phyloP scores from a whole-genome alignment of 2,329 filamentous ascomycete species.

The Fusarium cyanostomum region DNA sequence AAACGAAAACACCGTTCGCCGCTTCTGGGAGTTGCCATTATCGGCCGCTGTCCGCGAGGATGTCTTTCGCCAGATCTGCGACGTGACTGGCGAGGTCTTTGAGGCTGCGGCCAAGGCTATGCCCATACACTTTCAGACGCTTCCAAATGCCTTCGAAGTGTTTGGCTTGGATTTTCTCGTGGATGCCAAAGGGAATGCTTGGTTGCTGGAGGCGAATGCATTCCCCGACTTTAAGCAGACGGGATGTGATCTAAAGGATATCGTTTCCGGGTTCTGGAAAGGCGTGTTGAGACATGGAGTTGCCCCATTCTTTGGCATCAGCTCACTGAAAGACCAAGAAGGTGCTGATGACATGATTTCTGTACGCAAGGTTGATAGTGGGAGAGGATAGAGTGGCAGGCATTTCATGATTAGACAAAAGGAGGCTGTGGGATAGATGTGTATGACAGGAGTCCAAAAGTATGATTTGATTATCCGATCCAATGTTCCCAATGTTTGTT shows the following conservation, averaged over 20 bases:
- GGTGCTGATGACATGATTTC: slow-evolving; percentile 58
- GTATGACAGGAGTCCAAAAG: slow-evolving; percentile 21
- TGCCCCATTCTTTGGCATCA: slow-evolving; percentile 68
- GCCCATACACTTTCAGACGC: slow-evolving; percentile 89
- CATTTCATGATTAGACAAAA: not conserved
- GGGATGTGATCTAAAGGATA: slow-evolving; percentile 76
- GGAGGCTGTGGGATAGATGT: not conserved
- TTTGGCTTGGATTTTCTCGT: slow-evolving; percentile 94
- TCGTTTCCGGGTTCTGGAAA: slow-evolving; percentile 82
- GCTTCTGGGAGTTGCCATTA: slow-evolving; percentile 75
- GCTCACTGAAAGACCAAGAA: slow-evolving; percentile 33
- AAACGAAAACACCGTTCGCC: slow-evolving; percentile 70
- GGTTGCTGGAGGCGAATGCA: slow-evolving; percentile 91
- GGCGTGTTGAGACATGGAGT: slow-evolving; percentile 76
- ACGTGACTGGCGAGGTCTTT: slow-evolving; percentile 79
- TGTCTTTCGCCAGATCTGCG: slow-evolving; percentile 80
- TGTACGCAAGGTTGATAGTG: slow-evolving; percentile 64
- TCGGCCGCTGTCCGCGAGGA: slow-evolving; percentile 62
- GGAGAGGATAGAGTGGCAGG: slow-evolving; percentile 48
- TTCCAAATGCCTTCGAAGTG: slow-evolving; percentile 89
- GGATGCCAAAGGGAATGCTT: slow-evolving; percentile 69
- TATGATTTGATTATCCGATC: not conserved
- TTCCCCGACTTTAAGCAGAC: slow-evolving; percentile 97
- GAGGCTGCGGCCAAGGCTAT: slow-evolving; percentile 86
- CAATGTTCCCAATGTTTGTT: not conserved